These are phyloP conservation scores for Colletotrichum gigasporum DNA, from an alignment of 2,329 filamentous ascomycete genomes.

Conservation along the genomic window DNA sequence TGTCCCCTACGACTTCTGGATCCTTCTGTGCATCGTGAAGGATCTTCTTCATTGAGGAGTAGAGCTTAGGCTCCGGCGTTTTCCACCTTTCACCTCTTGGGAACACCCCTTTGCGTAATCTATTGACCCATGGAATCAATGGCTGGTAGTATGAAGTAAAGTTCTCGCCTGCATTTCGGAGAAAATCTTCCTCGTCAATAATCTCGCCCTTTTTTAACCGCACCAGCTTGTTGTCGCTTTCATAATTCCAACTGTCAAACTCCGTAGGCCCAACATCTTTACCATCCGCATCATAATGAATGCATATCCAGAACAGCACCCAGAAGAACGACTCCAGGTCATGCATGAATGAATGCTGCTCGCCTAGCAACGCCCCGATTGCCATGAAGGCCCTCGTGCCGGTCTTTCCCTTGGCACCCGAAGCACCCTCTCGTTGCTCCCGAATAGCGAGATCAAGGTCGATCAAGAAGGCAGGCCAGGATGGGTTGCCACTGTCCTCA, in stretches of 20 bases:
- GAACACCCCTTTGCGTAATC: slow-evolving; percentile 41
- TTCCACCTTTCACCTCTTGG: slow-evolving; percentile 35
- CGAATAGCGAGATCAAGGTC: slow-evolving; percentile 51
- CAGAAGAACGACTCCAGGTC: slow-evolving; percentile 60
- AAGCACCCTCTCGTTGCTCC: slow-evolving; percentile 42
- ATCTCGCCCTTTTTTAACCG: not conserved
- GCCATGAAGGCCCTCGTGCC: slow-evolving; percentile 57
- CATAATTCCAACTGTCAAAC: slow-evolving; percentile 35
- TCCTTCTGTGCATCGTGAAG: not conserved
- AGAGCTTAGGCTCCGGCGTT: not conserved
- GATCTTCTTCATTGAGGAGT: not conserved
- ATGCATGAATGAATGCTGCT: slow-evolving; percentile 56
- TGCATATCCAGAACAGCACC: slow-evolving; percentile 57
- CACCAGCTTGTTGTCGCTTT: not conserved
- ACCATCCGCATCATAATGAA: slow-evolving; percentile 46
- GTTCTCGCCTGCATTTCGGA: slow-evolving; percentile 31
- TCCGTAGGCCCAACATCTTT: not conserved
- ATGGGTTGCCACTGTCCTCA: slow-evolving; percentile 49
- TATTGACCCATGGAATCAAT: slow-evolving; percentile 41
- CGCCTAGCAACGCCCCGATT: slow-evolving; percentile 50
- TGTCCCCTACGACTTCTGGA: not conserved
- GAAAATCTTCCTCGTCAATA: not conserved
- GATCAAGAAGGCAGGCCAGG: slow-evolving; percentile 50
- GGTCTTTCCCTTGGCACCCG: slow-evolving; percentile 51
- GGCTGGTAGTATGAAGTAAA: slow-evolving; percentile 22